Evolutionary conservation across 1,139 yeast genomes (phyloP).

Genomic region (Lodderomyces metapsilosis): DNA sequence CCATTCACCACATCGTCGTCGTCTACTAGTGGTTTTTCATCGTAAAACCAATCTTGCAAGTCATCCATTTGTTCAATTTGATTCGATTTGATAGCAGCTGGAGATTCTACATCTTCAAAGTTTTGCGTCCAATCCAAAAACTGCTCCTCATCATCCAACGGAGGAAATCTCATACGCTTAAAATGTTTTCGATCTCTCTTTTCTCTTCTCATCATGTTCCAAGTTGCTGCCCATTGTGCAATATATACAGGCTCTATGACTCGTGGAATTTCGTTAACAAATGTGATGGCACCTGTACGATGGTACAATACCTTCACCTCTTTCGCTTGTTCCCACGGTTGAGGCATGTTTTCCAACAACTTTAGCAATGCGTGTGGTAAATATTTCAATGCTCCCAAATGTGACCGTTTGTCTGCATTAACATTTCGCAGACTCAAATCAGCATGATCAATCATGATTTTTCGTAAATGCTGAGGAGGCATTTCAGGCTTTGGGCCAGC

Average conservation of each 20-base stretch:
- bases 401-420: slow-evolving; percentile 85
- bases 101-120: slow-evolving; percentile 68
- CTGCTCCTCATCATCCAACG: slow-evolving; percentile 97
- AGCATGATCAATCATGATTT: slow-evolving; percentile 80
- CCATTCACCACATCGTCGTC: slow-evolving; percentile 60
- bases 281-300: slow-evolving; percentile 89
- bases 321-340: slow-evolving; percentile 91
- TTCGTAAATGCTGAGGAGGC: slow-evolving; percentile 94
- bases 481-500: slow-evolving; percentile 40
- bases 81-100: slow-evolving; percentile 66
- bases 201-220: slow-evolving; percentile 92
- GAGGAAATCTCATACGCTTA: slow-evolving; percentile 89
- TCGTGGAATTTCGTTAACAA: slow-evolving; percentile 88
- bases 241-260: slow-evolving; percentile 88
- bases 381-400: slow-evolving; percentile 87
- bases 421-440: slow-evolving; percentile 80
- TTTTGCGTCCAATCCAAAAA: slow-evolving; percentile 82
- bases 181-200: slow-evolving; percentile 88
- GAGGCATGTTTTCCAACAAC: slow-evolving; percentile 93
- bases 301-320: slow-evolving; percentile 91
- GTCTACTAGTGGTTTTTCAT: slow-evolving; percentile 69
- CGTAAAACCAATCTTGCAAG: slow-evolving; percentile 73
- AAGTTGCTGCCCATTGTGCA: slow-evolving; percentile 95
- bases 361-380: slow-evolving; percentile 95
- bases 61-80: slow-evolving; percentile 60